Conservation (phyloP, 2,329 filamentous ascomycete species). For the Pseudogymnoascus sp. region DNA sequence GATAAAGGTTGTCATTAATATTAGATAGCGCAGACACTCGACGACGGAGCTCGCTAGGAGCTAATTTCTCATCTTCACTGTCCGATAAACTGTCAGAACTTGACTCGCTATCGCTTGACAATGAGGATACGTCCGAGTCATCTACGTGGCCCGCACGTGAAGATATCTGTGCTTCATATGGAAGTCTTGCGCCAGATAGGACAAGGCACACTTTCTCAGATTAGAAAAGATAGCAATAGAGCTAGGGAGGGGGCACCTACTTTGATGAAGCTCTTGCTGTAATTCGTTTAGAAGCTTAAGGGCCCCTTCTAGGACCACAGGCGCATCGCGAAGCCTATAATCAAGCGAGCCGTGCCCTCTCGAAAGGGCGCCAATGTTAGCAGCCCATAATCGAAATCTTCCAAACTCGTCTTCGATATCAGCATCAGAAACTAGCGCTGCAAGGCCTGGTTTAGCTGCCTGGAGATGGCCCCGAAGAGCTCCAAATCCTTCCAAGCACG, state of each 20-base stretch:
- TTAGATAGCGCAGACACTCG: neutral
- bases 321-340: constrained; percentile 7
- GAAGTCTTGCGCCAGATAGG: neutral
- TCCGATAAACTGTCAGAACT: neutral
- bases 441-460: neutral
- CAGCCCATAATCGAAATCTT: constrained; percentile 10
- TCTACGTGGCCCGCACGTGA: neutral
- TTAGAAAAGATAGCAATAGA: neutral
- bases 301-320: neutral
- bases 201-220: neutral
- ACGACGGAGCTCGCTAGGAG: neutral
- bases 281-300: constrained; percentile 2
- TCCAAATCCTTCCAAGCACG: constrained; percentile 3
- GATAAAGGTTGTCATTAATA: constrained; percentile 5
- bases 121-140: neutral
- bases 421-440: neutral
- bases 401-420: constrained; percentile 9
- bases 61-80: neutral
- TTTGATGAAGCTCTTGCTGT: constrained; percentile 1
- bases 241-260: neutral
- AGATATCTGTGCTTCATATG: neutral
- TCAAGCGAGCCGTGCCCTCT: constrained; percentile 10
- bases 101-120: constrained; percentile 2
- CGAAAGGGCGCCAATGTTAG: constrained; percentile 9
- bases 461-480: neutral